These are phyloP conservation scores for Liquidambar formosana DNA, from an alignment of 164 flowering plant species.

Conservation along the genomic window DNA sequence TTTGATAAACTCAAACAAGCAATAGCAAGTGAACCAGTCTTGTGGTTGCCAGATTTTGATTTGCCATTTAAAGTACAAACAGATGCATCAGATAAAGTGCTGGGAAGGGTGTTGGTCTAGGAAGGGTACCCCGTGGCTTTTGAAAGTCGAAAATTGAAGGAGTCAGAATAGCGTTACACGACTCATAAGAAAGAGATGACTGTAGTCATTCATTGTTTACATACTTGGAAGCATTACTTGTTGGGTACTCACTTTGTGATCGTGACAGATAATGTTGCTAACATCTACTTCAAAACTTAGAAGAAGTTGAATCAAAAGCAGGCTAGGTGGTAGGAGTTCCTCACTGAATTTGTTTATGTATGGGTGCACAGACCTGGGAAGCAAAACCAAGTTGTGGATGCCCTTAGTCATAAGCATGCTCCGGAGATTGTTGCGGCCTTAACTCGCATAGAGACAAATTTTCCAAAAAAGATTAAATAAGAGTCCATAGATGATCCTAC, in stretches of 20 bases:
- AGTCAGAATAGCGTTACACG: neutral
- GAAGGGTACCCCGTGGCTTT: neutral
- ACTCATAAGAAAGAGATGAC: conserved; percentile 1
- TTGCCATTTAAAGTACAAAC: neutral
- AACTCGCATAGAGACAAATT: too few relatives aligned
- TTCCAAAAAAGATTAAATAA: too few relatives aligned
- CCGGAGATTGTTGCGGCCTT: neutral
- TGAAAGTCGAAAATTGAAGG: neutral
- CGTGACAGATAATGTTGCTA: neutral
- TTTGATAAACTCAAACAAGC: neutral
- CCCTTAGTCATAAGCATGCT: neutral
- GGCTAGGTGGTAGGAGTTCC: neutral
- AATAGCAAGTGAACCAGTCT: neutral
- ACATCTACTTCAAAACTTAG: neutral
- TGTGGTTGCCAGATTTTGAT: neutral
- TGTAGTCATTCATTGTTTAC: neutral
- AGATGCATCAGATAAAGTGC: neutral
- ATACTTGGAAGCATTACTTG: neutral
- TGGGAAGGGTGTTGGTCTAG: neutral
- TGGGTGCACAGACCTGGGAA: neutral
- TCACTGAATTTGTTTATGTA: neutral
- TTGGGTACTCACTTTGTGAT: neutral
- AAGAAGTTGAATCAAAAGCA: neutral
- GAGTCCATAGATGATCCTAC: too few relatives aligned
- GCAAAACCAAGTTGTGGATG: neutral